A percentile compares a stretch with the other conserved stretches of the same genome.
Evolutionary conservation across 2,329 filamentous ascomycete species (phyloP).

Genomic region (Aspergillus sp.): DNA sequence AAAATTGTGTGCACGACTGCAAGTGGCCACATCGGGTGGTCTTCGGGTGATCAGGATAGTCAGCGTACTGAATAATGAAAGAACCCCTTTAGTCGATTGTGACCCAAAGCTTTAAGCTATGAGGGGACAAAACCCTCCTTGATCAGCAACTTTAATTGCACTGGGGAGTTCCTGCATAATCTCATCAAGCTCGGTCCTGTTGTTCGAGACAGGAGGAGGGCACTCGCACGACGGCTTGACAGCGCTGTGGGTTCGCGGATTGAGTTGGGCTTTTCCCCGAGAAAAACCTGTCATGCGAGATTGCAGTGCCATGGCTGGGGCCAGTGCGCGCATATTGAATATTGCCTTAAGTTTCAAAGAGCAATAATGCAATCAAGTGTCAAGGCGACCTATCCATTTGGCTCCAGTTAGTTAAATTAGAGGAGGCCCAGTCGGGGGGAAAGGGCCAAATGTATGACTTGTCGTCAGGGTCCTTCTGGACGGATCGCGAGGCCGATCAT

Average conservation of each 20-base stretch:
- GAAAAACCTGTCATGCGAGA: constrained; percentile 18
- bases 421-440: constrained; percentile 5
- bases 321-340: constrained; percentile 7
- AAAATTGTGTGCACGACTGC: constrained; percentile 6
- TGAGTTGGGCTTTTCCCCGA: neutral
- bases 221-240: constrained; percentile 4
- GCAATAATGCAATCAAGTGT: neutral
- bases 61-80: neutral
- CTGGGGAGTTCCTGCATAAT: constrained; percentile 23
- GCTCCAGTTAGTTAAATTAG: constrained; percentile 13
- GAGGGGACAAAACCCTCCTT: constrained; percentile 12
- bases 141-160: constrained; percentile 26
- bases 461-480: neutral
- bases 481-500: neutral
- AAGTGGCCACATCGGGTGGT: constrained; percentile 6
- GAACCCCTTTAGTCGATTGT: constrained; percentile 1
- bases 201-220: constrained; percentile 7
- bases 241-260: neutral
- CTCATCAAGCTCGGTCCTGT: constrained; percentile 14
- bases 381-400: constrained; percentile 5
- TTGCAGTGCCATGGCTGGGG: constrained; percentile 23
- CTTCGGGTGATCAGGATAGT: constrained; percentile 6
- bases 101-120: constrained; percentile 18
- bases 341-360: constrained; percentile 16
- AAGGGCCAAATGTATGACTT: constrained; percentile 1